Evolutionary conservation across 75 land plant genomes (phyloP).

Genomic region (Pinus albicaulis): DNA sequence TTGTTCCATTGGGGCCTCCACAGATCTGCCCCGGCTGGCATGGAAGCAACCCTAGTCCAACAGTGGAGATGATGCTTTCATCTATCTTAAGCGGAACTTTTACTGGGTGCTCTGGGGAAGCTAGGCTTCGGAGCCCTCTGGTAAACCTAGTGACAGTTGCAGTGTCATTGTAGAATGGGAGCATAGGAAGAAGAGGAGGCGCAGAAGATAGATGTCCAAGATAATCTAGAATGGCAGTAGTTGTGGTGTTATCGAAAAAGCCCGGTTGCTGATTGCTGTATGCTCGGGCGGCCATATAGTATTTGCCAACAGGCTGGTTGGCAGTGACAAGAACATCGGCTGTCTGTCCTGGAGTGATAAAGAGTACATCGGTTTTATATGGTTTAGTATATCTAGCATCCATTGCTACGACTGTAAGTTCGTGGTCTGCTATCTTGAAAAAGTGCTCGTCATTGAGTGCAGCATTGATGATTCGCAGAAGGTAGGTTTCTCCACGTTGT

Average conservation of each 20-base stretch:
- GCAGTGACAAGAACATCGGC: too few relatives aligned
- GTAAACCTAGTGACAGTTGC: slow-evolving; percentile 41
- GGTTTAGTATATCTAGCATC: too few relatives aligned
- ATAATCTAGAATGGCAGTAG: slow-evolving; percentile 60
- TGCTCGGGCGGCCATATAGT: too few relatives aligned
- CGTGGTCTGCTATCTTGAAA: too few relatives aligned
- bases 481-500: neutral
- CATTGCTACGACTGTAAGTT: too few relatives aligned
- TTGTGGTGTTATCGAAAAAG: slow-evolving; percentile 68
- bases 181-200: slow-evolving; percentile 18
- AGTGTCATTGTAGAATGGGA: slow-evolving; percentile 66
- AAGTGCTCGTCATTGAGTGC: slow-evolving; percentile 54
- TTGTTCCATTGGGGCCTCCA: slow-evolving; percentile 49
- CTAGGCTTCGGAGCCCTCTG: slow-evolving; percentile 29
- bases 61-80: slow-evolving; percentile 57
- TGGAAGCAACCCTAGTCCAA: slow-evolving; percentile 46
- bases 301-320: too few relatives aligned
- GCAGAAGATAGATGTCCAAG: neutral
- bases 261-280: slow-evolving; percentile 6
- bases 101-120: slow-evolving; percentile 6
- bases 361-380: too few relatives aligned
- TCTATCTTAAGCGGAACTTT: slow-evolving; percentile 34
- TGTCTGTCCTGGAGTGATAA: too few relatives aligned
- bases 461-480: slow-evolving; percentile 57
- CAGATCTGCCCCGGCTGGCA: slow-evolving; percentile 47